Evolutionary conservation across 257 asterid species (phyloP), one percentile per base, ranked within the genome.

Genomic region (Paraleonurus japonicus): DNA sequence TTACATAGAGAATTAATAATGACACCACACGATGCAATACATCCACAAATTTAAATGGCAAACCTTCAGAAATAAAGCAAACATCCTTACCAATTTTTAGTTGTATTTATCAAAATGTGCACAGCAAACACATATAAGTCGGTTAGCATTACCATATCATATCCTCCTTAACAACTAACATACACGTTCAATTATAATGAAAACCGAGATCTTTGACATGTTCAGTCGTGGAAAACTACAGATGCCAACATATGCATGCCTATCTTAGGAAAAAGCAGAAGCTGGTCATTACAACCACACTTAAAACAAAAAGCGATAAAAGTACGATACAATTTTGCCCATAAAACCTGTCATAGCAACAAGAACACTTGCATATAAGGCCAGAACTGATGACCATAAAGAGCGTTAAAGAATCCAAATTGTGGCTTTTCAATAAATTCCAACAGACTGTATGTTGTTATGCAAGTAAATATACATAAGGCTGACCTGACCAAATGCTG

Each of bases 401-500:
- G 20, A 19, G 69, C 35, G 7, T 35, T 43, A 51, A n/a, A 20
- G 35, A n/a, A n/a, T 71, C 39, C 48, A 47, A n/a, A 66, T 61
- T 50, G 39, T 60, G 55, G 48, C 27, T 22, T 41, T 53, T n/a
- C 62, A 51, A 61, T 51, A 33, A 43, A 57, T 55, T 32, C 61
- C 79, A 54, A 35, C 70, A 19, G 28, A 55, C 50, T 22, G 55
- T 39, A 51, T 16, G 79, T 57, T 70, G 61, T 35, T 69, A 55
- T 35, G 65, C 74, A 32, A 76, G 76, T 22, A 63, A 75, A 69
- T 30, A 69, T 63, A 45, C 16, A 45, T 48, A 65, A 3, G 33
- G 63, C 85, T 39, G 75, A 95, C 99, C 98, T 95, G 96, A 74
- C 86, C 88, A 80, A 95, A 92, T 69, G 99, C 99, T 37, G 89